phyloP scores from a whole-genome alignment of 2,329 filamentous ascomycete species.

The Fusarium compactum region DNA sequence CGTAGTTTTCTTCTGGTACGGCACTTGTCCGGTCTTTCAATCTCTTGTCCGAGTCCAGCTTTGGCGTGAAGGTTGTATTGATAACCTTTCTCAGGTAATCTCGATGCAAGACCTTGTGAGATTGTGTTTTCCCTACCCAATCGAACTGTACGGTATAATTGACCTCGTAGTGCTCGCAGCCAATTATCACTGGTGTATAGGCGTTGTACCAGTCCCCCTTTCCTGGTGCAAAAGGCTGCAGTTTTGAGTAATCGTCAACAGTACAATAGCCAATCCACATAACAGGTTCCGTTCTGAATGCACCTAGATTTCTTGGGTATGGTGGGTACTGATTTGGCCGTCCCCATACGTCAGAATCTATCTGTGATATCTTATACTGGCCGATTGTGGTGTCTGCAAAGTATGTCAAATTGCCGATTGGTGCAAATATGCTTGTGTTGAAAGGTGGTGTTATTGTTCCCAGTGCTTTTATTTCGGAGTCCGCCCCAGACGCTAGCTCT shows the following conservation, averaged over 20 bases:
- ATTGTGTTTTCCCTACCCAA: background rate
- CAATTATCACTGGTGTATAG: background rate
- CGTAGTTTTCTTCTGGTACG: background rate
- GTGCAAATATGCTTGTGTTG: background rate
- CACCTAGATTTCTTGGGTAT: background rate
- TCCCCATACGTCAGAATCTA: background rate
- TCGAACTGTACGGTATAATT: constrained; percentile 5
- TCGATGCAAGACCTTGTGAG: rapidly evolving
- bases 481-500: constrained; percentile 3
- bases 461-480: no score
- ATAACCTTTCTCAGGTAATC: background rate
- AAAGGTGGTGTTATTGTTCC: constrained; percentile 1
- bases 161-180: constrained; percentile 17
- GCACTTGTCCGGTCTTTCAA: constrained; percentile 20
- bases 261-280: constrained; percentile 31
- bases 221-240: rapidly evolving
- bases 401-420: background rate
- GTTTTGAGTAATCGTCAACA: rapidly evolving
- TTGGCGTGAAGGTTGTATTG: background rate
- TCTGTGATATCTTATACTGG: background rate
- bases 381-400: background rate
- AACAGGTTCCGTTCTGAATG: constrained; percentile 24
- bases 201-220: background rate
- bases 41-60: background rate
- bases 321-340: background rate